Evolutionary conservation across 768 basidiomycete species (phyloP), one percentile per base, ranked within the genome.

Genomic region (Naematelia encephala): DNA sequence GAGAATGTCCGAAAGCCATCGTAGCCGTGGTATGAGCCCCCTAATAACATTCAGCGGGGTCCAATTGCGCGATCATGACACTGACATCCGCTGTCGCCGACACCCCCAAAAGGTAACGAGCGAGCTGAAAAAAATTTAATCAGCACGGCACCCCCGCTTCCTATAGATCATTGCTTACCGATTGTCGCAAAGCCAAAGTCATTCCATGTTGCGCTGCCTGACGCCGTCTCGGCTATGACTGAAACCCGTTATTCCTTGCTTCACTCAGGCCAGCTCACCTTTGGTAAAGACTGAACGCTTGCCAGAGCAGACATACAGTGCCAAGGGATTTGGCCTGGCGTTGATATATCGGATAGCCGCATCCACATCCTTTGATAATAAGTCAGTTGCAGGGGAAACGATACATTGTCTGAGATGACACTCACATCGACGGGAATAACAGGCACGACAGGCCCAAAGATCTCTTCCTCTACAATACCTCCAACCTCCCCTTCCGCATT

Each of bases 391-490:
- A 8, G 8, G 16, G 34, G 16, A 16, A 39, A 39, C 47, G 13
- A 43, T 13, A 19, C n/a, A n/a, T 2, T 27, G 13, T 29, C 14
- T n/a, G 23, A 21, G 5, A 10, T 19, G 10, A 2, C 10, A 64
- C 74, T 60, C 51, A 73, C 76, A 50, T 76, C 67, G n/a, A 72
- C 70, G 0, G 74, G 67, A 26, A 76, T 63, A 43, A 78, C 63
- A 5, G 70, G 67, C 25, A 78, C 28, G 39, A 78, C 70, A 10
- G 76, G 74, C 2, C 75, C 77, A 61, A 78, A 78, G 23, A 78
- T 66, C 60, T 78, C 77, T 27, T 77, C 72, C 49, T 75, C 58
- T 25, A 77, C 54, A 25, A 72, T 11, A 3, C 46, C 55, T 0
- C 66, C 68, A 29, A 45, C 59, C 13, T 63, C 64, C 4, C 67